These are phyloP conservation scores for Monosporascus sp. DNA, from an alignment of 2,329 filamentous ascomycete genomes.

Conservation along the genomic window DNA sequence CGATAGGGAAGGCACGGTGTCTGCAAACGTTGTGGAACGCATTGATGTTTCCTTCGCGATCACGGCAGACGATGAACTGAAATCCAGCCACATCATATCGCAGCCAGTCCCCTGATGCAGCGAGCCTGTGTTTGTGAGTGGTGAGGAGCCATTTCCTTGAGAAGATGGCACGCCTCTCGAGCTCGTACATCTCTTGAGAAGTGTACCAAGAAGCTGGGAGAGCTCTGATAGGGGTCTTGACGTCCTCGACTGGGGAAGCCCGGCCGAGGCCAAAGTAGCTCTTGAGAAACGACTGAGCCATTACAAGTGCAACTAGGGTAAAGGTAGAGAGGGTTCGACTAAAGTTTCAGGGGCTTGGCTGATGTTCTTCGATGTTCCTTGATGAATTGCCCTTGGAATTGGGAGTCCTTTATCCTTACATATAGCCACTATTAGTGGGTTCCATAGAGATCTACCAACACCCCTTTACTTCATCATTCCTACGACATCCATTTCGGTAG, in stretches of 20 bases:
- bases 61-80: constrained; percentile 47
- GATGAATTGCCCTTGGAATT: not conserved
- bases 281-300: constrained; percentile 25
- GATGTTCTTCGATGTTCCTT: not conserved
- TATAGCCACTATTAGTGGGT: not conserved
- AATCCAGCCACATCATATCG: constrained; percentile 51
- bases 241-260: constrained; percentile 6
- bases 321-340: not conserved
- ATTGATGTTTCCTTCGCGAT: constrained; percentile 47
- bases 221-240: constrained; percentile 18
- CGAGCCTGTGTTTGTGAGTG: constrained; percentile 34
- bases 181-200: constrained; percentile 49
- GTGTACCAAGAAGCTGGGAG: constrained; percentile 49
- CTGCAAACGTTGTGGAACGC: constrained; percentile 60
- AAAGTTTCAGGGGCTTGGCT: not conserved
- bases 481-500: not conserved
- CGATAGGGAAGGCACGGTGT: constrained; percentile 56
- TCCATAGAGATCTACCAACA: not conserved
- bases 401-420: not conserved
- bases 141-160: constrained; percentile 52
- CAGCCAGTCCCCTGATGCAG: constrained; percentile 46
- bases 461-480: not conserved
- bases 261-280: constrained; percentile 34
- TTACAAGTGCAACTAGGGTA: constrained; percentile 9
- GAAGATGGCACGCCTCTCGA: constrained; percentile 53